phyloP scores from a whole-genome alignment of 2,329 filamentous ascomycete genomes.

The Colletotrichum sp. region DNA sequence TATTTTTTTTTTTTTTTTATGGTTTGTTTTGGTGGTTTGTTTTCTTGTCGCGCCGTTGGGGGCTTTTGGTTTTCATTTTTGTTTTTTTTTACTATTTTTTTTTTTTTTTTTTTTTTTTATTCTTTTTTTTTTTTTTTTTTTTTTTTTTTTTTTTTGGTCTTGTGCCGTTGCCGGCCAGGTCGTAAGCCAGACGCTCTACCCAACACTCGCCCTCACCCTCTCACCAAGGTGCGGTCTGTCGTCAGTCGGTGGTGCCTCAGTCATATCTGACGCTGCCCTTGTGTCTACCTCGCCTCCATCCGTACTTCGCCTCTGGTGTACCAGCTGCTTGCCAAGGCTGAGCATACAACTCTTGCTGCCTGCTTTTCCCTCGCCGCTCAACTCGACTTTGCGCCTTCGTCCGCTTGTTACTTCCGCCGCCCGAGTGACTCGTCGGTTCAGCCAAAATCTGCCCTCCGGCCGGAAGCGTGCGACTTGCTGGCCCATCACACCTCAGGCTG shows the following conservation, averaged over 20 bases:
- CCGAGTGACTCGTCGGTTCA: background rate
- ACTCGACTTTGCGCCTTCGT: background rate
- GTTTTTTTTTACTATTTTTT: no score
- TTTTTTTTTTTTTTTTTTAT: no score
- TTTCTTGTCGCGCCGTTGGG: no score
- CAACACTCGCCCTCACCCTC: background rate
- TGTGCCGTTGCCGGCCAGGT: background rate
- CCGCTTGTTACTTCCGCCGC: background rate
- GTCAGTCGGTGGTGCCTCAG: slow-evolving; percentile 5
- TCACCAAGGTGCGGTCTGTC: background rate
- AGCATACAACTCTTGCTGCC: background rate
- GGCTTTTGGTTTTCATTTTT: no score
- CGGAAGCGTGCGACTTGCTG: slow-evolving; percentile 16
- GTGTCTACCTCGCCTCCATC: background rate
- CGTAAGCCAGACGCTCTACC: background rate
- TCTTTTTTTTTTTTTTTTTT: no score
- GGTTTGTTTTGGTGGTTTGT: no score
- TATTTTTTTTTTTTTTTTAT: no score
- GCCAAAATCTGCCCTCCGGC: slow-evolving; percentile 5
- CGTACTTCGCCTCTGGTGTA: background rate
- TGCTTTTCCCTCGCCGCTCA: background rate
- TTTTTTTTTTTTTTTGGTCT: no score
- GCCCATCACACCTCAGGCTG: slow-evolving; percentile 2
- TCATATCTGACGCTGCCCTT: slow-evolving; percentile 1
- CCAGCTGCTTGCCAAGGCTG: background rate